phyloP scores from a whole-genome alignment of 176 grass and related monocot species.

The Cenchrus americanus region DNA sequence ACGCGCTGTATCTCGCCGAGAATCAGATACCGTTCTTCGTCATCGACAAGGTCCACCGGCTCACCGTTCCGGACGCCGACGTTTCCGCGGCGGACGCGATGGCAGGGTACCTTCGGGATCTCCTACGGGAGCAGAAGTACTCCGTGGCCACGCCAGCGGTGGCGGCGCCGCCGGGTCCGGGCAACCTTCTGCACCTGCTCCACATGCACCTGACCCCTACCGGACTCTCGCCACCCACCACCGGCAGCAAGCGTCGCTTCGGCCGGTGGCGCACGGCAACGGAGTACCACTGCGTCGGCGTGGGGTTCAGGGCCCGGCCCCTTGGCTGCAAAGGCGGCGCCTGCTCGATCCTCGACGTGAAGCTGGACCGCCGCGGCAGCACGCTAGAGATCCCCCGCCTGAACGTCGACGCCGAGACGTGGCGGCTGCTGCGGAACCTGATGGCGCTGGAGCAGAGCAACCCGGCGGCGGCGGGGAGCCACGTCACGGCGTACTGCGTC shows the following conservation, averaged over 20 bases:
- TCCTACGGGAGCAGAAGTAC: background rate
- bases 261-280: slow-evolving; percentile 32
- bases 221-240: no score
- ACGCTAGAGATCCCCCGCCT: slow-evolving; percentile 1
- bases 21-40: slow-evolving; percentile 32
- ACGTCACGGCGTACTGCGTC: slow-evolving; percentile 42
- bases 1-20: slow-evolving; percentile 19
- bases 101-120: background rate
- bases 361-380: background rate
- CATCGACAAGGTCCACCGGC: background rate
- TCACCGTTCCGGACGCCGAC: background rate
- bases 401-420: slow-evolving; percentile 17
- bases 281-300: slow-evolving; percentile 15
- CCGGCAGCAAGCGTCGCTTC: background rate
- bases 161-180: background rate
- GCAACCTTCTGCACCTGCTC: slow-evolving; percentile 27
- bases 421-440: slow-evolving; percentile 31
- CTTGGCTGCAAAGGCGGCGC: background rate
- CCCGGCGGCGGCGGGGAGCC: background rate
- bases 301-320: background rate
- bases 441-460: slow-evolving; percentile 42
- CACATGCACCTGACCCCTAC: background rate
- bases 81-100: background rate
- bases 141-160: background rate
- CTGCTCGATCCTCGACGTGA: slow-evolving; percentile 1